Evolutionary conservation across 495 filamentous ascomycete genomes (phyloP), one percentile per base, ranked within the genome.

Genomic region (Hypoxylon trugodes): DNA sequence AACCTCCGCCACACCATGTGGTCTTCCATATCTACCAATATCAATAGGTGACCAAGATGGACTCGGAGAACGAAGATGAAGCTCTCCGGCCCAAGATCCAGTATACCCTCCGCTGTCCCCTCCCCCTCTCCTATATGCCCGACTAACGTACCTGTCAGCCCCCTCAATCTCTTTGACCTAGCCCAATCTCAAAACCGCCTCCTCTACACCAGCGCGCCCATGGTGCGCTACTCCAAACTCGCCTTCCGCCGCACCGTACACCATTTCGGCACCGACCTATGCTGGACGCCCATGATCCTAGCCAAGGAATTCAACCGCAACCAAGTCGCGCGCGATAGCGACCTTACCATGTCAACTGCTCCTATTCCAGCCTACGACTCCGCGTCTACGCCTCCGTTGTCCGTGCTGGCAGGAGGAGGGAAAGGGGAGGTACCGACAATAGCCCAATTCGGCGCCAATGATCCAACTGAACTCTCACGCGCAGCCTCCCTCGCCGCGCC

Each of bases 211-310:
- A 82, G 79, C 19, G 87, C 87, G 12, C 87, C 87, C n/a, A 90
- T 90, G 87, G 87, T 90, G 41, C 77, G 87, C 57, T 88, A 86
- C 70, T 80, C 79, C 77, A 84, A 84, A 79, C 78, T 90, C 5
- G 86, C 87, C 55, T 89, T 90, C 66, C 81, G 87, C 41, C 79
- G 86, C 45, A 84, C 87, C 0, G 80, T 84, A 2, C 75, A 81
- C 35, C 73, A 81, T 24, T 88, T 86, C 69, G 80, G 80, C 28
- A 82, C 84, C 12, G 87, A 89, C 66, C 69, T 90, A 15, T 82
- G 82, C 59, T 89, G 87, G 78, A 89, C 87, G 5, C 87, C 87
- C 33, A 90, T 90, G 87, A 85, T 89, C 61, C 75, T 90, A 25
- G 86, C 87, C 37, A 89, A 89, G 66, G 87, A 90, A 72, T 90